Evolutionary conservation across 208 protist species (phyloP).

Genomic region (Crithidia brevicula): DNA sequence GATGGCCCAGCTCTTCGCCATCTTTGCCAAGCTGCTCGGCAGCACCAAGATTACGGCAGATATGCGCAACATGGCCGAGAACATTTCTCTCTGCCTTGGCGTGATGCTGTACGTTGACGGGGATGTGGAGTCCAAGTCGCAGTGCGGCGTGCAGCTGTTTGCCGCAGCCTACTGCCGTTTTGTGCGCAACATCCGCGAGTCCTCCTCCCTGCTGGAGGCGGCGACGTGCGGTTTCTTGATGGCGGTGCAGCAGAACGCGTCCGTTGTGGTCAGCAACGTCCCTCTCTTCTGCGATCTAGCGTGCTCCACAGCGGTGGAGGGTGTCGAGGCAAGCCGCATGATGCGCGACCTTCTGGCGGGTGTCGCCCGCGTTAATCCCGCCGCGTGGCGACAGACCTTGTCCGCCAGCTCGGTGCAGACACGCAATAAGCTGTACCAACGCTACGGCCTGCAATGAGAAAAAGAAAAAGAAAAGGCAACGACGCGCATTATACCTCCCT

Average conservation of each 20-base stretch:
- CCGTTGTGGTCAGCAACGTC: constrained; percentile 32
- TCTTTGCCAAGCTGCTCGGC: constrained; percentile 49
- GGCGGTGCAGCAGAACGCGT: constrained; percentile 44
- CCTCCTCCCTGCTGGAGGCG: constrained; percentile 53
- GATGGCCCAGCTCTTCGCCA: constrained; percentile 55
- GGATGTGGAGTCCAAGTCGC: constrained; percentile 48
- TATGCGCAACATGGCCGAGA: constrained; percentile 89
- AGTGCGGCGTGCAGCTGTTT: constrained; percentile 52
- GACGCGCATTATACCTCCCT: too few species aligned
- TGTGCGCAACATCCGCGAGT: constrained; percentile 73
- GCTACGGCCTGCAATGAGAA: constrained; percentile 65
- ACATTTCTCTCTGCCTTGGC: constrained; percentile 77
- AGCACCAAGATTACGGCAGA: constrained; percentile 46
- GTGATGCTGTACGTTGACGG: constrained; percentile 65
- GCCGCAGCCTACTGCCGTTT: constrained; percentile 68
- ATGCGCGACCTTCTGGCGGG: constrained; percentile 50
- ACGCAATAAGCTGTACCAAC: constrained; percentile 67
- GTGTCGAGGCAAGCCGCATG: constrained; percentile 47
- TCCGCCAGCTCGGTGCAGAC: constrained; percentile 46
- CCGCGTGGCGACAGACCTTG: constrained; percentile 55
- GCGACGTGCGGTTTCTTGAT: constrained; percentile 67
- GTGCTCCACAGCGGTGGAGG: constrained; percentile 38
- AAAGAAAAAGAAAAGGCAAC: too few species aligned
- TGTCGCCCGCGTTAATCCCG: constrained; percentile 35
- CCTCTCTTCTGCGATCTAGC: constrained; percentile 76